Conservation (phyloP, 148 eudicot species). For the Rhododendron mucronatum region DNA sequence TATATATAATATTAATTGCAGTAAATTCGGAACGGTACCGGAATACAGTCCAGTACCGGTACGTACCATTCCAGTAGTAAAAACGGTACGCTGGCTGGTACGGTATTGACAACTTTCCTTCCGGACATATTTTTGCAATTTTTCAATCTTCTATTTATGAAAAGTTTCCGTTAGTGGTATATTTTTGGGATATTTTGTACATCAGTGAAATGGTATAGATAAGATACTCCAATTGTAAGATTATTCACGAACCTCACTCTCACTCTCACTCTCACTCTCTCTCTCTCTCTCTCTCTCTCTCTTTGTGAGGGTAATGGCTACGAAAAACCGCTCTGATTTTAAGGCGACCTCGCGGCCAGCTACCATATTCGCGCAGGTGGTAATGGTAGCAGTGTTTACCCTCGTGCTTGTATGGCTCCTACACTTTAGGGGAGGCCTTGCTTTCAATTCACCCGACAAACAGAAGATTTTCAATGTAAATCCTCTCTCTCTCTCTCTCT, state of each 20-base stretch:
- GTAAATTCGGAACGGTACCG: no score
- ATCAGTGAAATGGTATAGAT: neutral
- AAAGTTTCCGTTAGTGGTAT: no score
- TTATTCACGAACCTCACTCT: neutral
- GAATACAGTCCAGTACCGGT: no score
- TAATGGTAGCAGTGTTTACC: constrained; percentile 28
- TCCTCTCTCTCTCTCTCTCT: neutral
- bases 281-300: neutral
- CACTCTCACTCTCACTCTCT: neutral
- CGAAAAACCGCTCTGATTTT: constrained; percentile 18
- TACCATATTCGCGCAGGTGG: constrained; percentile 44
- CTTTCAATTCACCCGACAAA: constrained; percentile 39
- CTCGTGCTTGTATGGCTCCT: constrained; percentile 57
- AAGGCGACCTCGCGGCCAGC: constrained; percentile 22
- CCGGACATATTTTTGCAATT: no score
- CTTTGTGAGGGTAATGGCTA: neutral
- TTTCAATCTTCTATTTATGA: no score
- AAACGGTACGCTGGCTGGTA: no score
- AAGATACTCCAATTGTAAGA: neutral
- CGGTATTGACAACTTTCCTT: no score
- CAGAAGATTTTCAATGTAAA: constrained; percentile 53
- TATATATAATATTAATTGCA: no score
- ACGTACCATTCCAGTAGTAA: no score
- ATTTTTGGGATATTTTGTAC: no score
- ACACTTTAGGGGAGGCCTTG: constrained; percentile 51